Base-by-base conservation (phyloP, 129 eudicot species). In the Centella asiatica region DNA sequence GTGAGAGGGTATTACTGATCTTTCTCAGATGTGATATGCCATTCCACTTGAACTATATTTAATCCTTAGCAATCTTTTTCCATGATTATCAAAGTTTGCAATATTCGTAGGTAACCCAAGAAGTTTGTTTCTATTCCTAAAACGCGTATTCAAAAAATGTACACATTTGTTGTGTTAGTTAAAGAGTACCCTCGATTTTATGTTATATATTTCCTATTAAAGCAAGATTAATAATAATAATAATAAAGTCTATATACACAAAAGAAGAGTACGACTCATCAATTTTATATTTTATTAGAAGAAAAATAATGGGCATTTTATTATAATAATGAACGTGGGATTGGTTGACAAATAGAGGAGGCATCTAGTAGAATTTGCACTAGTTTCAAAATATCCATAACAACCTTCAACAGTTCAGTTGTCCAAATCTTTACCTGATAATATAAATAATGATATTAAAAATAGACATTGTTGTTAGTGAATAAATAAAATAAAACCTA, bases 341-440 rank as follows among this genome's bases (percentile, higher is more conserved):
- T 20, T 1, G 22, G 37, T 15, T 40, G 23, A 60, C 51, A 39
- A 40, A 26, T 15, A 13, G 51, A 60, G 34, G 49, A 40, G 31
- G 32, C 52, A 60, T 60, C 66, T 23, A 14, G 7, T 26, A 13
- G 20, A 33, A 8, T 17, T 15, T 52, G 33, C 10, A 25, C 20
- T 42, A 4, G 6, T 2, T 26, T 59, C 24, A 17, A 36, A 6
- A n/a, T 34, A 34, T 12, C 19, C 29, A 54, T 39, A 54, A 54
- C 60, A 4, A 71, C 64, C 48, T 12, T 29, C 47, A 34, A 44
- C 8, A 71, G 65, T 10, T 52, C 44, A 52, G 56, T 63, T 62
- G 70, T 71, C 76, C 47, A 28, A 71, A 70, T 70, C 55, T 51
- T 26, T 28, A 20, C 44, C 64, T 25, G n/a, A n/a, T n/a, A n/a